Evolutionary conservation across 1,139 yeast species (phyloP), one percentile per base, ranked within the genome.

Genomic region (Chernovozyma sophiae-reginae): DNA sequence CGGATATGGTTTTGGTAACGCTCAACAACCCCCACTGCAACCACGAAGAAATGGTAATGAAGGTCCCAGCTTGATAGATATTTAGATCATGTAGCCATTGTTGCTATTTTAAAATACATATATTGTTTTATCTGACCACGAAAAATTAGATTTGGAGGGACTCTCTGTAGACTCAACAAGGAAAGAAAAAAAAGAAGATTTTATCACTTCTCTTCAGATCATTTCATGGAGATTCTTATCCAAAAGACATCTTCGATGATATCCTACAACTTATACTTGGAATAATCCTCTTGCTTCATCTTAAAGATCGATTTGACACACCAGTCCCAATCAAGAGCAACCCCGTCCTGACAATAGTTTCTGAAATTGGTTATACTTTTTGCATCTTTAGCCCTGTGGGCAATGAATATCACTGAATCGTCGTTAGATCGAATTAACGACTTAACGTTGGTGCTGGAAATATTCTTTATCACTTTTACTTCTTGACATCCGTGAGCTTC

Each of bases 1-100:
- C 4, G 97, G 97, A 2, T 89, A 81, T 55, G 97, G 97, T 2
- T 89, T 89, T 62, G 97, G 97, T 28, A 58, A 49, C 32, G 45
- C 52, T 27, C 77, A 72, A 35, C 56, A 45, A 32, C 71, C 63
- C 42, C 59, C 46, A 24, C 56, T 54, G 39, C 60, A 60, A 41
- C 60, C 54, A 30, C 53, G 56, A 47, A 58, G 59, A 44, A 48
- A 53, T 27, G 49, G 47, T 25, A 51, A 46, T 26, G 74, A 67
- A 42, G 74, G 74, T 23, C 74, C 74, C 12, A 69, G 75, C 45
- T 67, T 70, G 55, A 70, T 70, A 54, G 76, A 70, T 51, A 69
- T 70, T 44, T 69, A 51, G 48, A 14, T 14, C 20, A 8, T 23
- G 25, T 33, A 14, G 4, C 15, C 6, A 12, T 22, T 17, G 14